phyloP scores from a whole-genome alignment of 2,329 filamentous ascomycete species.

The Ophiostoma triangulosporum region DNA sequence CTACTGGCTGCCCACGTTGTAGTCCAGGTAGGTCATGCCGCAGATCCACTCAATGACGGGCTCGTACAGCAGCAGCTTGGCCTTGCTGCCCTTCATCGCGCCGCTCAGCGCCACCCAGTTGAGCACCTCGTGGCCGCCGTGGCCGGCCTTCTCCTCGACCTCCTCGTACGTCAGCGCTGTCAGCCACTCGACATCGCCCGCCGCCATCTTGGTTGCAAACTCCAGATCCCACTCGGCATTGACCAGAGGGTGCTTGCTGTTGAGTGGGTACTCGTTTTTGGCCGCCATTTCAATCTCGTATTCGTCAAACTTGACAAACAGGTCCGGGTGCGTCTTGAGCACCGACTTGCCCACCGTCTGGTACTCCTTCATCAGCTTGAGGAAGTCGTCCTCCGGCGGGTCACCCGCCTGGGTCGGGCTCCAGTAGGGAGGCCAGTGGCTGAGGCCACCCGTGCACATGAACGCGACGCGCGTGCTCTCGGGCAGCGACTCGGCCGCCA shows the following conservation, averaged over 20 bases:
- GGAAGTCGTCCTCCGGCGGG: slow-evolving; percentile 12
- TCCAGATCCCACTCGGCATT: slow-evolving; percentile 12
- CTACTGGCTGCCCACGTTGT: slow-evolving; percentile 2
- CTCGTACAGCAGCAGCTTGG: slow-evolving; percentile 13
- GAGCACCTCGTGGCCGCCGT: slow-evolving; percentile 13
- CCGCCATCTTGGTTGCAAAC: slow-evolving; percentile 8
- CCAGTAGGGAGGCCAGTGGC: slow-evolving; percentile 14
- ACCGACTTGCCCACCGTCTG: slow-evolving; percentile 12
- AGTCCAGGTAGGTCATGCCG: slow-evolving; percentile 14
- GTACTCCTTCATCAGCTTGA: slow-evolving; percentile 15
- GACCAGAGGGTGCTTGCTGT: slow-evolving; percentile 13
- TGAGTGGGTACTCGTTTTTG: slow-evolving; percentile 14
- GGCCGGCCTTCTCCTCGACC: slow-evolving; percentile 13
- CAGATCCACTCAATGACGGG: slow-evolving; percentile 13
- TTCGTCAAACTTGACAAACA: slow-evolving; percentile 12
- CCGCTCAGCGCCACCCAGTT: slow-evolving; percentile 13
- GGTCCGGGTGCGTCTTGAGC: slow-evolving; percentile 9
- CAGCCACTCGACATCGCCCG: slow-evolving; percentile 10
- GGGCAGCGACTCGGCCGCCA: slow-evolving; percentile 14
- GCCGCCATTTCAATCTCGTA: slow-evolving; percentile 13
- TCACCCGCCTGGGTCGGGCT: slow-evolving; percentile 12
- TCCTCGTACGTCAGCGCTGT: slow-evolving; percentile 10
- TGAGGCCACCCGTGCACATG: slow-evolving; percentile 12
- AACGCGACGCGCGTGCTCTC: slow-evolving; percentile 9
- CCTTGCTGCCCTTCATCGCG: slow-evolving; percentile 11